A percentile compares a stretch with the other conserved stretches of the same genome.
phyloP scores from a whole-genome alignment of 2,329 filamentous ascomycete genomes.

The Colletotrichum tamarilloi region DNA sequence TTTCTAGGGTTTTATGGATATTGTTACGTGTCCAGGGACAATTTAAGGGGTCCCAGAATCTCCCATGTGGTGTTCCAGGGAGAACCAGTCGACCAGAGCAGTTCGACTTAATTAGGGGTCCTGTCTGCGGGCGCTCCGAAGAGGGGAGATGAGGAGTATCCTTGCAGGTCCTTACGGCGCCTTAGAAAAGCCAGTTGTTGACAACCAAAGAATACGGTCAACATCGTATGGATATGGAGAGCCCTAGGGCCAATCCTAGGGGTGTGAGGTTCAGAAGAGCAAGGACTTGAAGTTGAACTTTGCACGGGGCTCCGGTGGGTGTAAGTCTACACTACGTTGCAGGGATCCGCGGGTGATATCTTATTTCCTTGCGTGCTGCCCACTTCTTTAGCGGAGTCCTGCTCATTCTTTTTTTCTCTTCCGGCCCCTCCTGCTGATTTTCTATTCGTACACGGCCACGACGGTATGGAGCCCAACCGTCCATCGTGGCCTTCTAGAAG shows the following conservation, averaged over 20 bases:
- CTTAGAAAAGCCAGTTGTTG: neutral
- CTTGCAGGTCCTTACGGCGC: neutral
- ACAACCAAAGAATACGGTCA: neutral
- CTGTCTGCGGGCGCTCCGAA: neutral
- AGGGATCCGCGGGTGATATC: neutral
- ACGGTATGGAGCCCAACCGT: neutral
- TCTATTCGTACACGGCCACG: neutral
- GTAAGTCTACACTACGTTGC: neutral
- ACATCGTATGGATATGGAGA: neutral
- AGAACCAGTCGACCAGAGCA: neutral
- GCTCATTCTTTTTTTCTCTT: neutral
- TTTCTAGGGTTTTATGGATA: neutral
- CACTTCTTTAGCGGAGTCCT: neutral
- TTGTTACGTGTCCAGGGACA: neutral
- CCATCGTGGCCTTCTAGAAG: constrained; percentile 9
- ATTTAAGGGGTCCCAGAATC: neutral
- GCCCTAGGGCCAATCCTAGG: neutral
- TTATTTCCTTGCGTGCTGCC: neutral
- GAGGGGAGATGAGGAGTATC: neutral
- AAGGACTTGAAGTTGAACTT: neutral
- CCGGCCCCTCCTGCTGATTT: neutral
- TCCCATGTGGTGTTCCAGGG: neutral
- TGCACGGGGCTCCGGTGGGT: neutral
- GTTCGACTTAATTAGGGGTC: neutral
- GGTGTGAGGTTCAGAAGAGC: neutral